Evolutionary conservation across 2,329 filamentous ascomycete genomes (phyloP), one percentile per base, ranked within the genome.

Genomic region (Alternaria tenuissima): DNA sequence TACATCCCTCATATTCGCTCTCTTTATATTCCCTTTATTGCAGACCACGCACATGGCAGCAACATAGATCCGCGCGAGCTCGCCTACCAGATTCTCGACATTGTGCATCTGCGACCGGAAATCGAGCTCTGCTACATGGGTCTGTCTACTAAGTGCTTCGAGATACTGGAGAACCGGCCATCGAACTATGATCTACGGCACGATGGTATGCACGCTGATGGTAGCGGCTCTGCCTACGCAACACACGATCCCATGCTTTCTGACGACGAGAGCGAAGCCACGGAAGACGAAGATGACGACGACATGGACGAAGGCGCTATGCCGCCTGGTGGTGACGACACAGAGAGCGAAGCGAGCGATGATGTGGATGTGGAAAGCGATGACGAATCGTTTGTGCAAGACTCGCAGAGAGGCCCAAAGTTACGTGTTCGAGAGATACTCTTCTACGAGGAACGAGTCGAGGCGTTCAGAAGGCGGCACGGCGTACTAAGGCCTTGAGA

Each of bases 121-220:
- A 86, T 94, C 26, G 88, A 90, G 70, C 83, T 95, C 14, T 92
- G 89, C 76, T 94, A 94, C 72, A 85, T 94, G 68, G 92, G 90
- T 18, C 86, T 95, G 55, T 84, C 85, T n/a, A 82, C 82, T 41
- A 94, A 93, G 76, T 95, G 92, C 77, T 95, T 91, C 71, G 92
- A 95, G 75, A 90, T 95, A 32, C 79, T 93, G 7, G 92, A 95
- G 75, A 84, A 84, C 52, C 81, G 84, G 48, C 80, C 80, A 3
- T 82, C 80, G 12, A 83, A 85, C 54, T 76, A 75, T 55, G 75
- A 79, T 38, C 64, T 77, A 30, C 71, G 76, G 34, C 69, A 72
- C 52, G 76, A 78, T 46, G 66, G 69, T 22, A 68, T 68, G 61
- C 65, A 69, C 46, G 71, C 59, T 16, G 72, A 71, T 39, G 71